These are phyloP conservation scores for Candida boidinii DNA, from an alignment of 805 yeast genomes.

Conservation along the genomic window DNA sequence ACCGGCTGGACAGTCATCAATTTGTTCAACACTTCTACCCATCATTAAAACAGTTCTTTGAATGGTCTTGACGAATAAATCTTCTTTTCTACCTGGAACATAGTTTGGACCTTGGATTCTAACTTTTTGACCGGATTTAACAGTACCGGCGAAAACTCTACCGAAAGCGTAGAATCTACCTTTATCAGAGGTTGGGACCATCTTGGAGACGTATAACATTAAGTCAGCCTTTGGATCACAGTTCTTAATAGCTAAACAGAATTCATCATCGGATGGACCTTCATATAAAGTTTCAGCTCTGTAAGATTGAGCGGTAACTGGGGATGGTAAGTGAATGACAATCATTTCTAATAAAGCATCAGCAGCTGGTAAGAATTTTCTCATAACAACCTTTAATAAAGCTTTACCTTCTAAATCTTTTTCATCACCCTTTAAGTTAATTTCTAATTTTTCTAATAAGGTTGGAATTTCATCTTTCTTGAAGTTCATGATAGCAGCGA, in stretches of 20 bases:
- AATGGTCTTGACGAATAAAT: slow-evolving; percentile 90
- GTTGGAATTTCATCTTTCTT: slow-evolving; percentile 94
- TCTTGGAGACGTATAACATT: slow-evolving; percentile 99
- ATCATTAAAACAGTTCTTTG: slow-evolving; percentile 99
- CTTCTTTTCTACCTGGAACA: slow-evolving; percentile 97
- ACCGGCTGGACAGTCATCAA: slow-evolving; percentile 99
- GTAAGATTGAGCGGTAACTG: slow-evolving; percentile 98
- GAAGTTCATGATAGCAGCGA: slow-evolving; percentile 97
- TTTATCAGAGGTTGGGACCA: slow-evolving; percentile 99
- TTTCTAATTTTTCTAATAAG: slow-evolving; percentile 90
- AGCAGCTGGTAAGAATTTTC: slow-evolving; percentile 99
- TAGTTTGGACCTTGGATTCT: slow-evolving; percentile 99
- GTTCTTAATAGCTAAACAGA: slow-evolving; percentile 88
- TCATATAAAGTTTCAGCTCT: slow-evolving; percentile 99
- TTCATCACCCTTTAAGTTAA: slow-evolving; percentile 90
- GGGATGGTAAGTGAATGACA: slow-evolving; percentile 97
- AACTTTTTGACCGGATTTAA: slow-evolving; percentile 96
- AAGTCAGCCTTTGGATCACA: slow-evolving; percentile 98
- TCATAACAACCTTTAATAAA: slow-evolving; percentile 95
- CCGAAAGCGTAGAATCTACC: slow-evolving; percentile 99
- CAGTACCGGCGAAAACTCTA: slow-evolving; percentile 99
- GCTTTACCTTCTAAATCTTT: slow-evolving; percentile 99
- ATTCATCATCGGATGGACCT: slow-evolving; percentile 94
- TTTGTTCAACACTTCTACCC: slow-evolving; percentile 98
- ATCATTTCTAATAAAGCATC: slow-evolving; percentile 99